Evolutionary conservation across 345 rosid species (phyloP).

Genomic region (Eutrema japonicum): DNA sequence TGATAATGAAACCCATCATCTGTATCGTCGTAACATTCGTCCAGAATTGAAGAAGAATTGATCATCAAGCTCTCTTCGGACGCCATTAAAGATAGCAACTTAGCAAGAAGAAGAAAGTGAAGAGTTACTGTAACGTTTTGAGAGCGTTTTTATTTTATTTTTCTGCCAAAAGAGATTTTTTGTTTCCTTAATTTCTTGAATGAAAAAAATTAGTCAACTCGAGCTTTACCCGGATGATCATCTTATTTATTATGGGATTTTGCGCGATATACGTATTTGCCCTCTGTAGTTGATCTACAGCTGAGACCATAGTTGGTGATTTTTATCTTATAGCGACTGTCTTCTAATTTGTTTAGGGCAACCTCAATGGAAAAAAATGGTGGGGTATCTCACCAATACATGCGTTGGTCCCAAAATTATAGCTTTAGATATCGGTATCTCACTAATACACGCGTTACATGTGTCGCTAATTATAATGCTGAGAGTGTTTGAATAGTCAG

Average conservation of each 20-base stretch:
- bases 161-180: not conserved
- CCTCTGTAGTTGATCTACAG: not conserved
- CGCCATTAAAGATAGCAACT: conserved; percentile 46
- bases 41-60: conserved; percentile 43
- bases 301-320: too few relatives aligned
- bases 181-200: not conserved
- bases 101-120: conserved; percentile 7
- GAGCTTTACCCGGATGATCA: not conserved
- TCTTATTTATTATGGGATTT: conserved; percentile 20
- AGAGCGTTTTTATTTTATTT: not conserved
- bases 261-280: conserved; percentile 16
- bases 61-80: conserved; percentile 53
- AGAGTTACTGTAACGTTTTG: conserved; percentile 3
- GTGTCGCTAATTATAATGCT: too few relatives aligned
- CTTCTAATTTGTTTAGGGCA: too few relatives aligned
- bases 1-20: conserved; percentile 57
- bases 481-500: too few relatives aligned
- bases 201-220: conserved; percentile 18
- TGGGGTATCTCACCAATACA: too few relatives aligned
- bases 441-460: too few relatives aligned
- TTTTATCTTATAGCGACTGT: too few relatives aligned
- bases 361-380: too few relatives aligned
- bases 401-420: too few relatives aligned
- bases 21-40: conserved; percentile 62
- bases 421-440: too few relatives aligned